Conservation (phyloP, 2,329 filamentous ascomycete genomes). For the Nemania serpens region DNA sequence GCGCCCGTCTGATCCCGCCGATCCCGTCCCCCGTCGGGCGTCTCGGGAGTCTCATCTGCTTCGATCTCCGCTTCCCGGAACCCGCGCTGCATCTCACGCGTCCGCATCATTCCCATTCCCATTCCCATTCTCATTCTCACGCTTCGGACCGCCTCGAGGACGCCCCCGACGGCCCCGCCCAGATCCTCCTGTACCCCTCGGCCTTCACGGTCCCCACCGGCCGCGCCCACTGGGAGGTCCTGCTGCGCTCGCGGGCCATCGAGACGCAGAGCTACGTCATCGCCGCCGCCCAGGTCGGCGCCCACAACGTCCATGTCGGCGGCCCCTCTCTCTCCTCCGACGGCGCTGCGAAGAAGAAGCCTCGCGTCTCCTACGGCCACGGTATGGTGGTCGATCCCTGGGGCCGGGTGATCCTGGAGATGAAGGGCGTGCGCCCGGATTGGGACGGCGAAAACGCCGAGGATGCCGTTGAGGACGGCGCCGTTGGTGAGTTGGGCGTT, state of each 20-base stretch:
- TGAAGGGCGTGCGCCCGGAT: slow-evolving; percentile 56
- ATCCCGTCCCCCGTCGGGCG: slow-evolving; percentile 75
- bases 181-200: slow-evolving; percentile 84
- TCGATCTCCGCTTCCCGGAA: slow-evolving; percentile 86
- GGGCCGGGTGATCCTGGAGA: slow-evolving; percentile 73
- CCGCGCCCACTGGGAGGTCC: slow-evolving; percentile 79
- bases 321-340: background rate
- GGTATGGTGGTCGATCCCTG: slow-evolving; percentile 86
- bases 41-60: slow-evolving; percentile 83
- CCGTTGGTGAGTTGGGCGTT: slow-evolving; percentile 56
- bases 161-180: slow-evolving; percentile 52
- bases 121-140: background rate
- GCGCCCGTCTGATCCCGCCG: slow-evolving; percentile 65
- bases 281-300: slow-evolving; percentile 80
- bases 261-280: slow-evolving; percentile 89
- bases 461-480: slow-evolving; percentile 40
- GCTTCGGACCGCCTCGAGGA: no score
- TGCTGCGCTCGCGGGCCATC: slow-evolving; percentile 81
- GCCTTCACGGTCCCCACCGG: slow-evolving; percentile 91
- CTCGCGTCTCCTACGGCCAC: slow-evolving; percentile 81
- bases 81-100: slow-evolving; percentile 66
- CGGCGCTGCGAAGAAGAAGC: slow-evolving; percentile 41
- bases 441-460: slow-evolving; percentile 43
- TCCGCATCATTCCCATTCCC: slow-evolving; percentile 31
- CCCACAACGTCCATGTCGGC: slow-evolving; percentile 56